These are phyloP conservation scores for Saccharomyces hybrid DNA, from an alignment of 1,139 yeast genomes.

Conservation along the genomic window DNA sequence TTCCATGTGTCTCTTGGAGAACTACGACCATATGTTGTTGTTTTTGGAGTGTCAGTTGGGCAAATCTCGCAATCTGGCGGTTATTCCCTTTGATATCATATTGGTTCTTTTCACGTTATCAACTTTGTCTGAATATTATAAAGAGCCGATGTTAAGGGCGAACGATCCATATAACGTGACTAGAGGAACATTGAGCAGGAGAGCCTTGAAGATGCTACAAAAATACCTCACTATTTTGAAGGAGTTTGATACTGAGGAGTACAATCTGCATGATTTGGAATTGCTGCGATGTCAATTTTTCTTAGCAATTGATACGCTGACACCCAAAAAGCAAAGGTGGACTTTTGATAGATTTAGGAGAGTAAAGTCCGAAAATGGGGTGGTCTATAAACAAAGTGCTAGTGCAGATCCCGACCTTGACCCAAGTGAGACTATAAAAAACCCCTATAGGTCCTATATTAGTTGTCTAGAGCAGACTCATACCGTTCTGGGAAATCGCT, in stretches of 20 bases:
- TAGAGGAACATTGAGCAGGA: conserved; percentile 15
- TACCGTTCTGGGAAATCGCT: conserved; percentile 17
- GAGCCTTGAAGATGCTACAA: conserved; percentile 20
- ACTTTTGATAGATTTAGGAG: conserved; percentile 2
- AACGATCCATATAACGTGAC: conserved; percentile 25
- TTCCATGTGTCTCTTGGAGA: conserved; percentile 23
- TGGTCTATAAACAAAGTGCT: conserved; percentile 4
- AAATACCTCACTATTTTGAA: conserved; percentile 12
- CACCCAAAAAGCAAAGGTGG: conserved; percentile 10
- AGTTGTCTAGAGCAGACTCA: conserved; percentile 18
- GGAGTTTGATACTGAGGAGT: conserved; percentile 14
- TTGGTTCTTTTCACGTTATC: conserved; percentile 24
- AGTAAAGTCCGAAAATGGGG: conserved; percentile 5
- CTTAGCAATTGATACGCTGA: conserved; percentile 20
- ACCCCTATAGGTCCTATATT: conserved; percentile 23
- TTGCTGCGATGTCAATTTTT: conserved; percentile 29
- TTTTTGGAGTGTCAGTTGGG: conserved; percentile 20
- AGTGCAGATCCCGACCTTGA: conserved; percentile 6
- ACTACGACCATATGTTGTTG: conserved; percentile 23
- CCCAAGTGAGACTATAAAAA: conserved; percentile 3
- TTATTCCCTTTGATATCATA: conserved; percentile 28
- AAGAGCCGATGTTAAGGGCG: conserved; percentile 13
- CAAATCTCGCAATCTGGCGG: conserved; percentile 3
- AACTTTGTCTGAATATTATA: conserved; percentile 20
- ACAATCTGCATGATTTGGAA: conserved; percentile 19